phyloP scores from a whole-genome alignment of 208 protist species.

The Crithidia thermophila region DNA sequence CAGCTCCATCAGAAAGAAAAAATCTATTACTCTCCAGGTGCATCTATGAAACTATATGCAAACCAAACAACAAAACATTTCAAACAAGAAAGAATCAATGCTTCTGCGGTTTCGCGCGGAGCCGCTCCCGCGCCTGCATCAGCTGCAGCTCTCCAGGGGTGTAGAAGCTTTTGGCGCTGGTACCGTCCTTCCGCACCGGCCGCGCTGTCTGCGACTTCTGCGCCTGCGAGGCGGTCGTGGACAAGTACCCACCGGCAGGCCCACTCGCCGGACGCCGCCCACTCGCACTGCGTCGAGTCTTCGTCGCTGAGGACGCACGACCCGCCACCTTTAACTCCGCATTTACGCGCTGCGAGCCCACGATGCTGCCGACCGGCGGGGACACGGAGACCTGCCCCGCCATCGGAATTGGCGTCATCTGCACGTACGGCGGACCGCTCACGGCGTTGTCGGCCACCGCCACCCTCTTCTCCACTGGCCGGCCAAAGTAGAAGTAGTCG shows the following conservation, averaged over 20 bases:
- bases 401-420: background rate
- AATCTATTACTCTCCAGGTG: too few species aligned
- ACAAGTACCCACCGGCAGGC: conserved; percentile 10
- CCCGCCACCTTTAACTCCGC: conserved; percentile 17
- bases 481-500: conserved; percentile 90
- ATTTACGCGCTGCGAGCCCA: conserved; percentile 38
- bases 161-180: conserved; percentile 22
- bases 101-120: conserved; percentile 31
- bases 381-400: conserved; percentile 25
- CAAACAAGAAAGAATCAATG: background rate
- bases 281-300: background rate
- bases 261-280: conserved; percentile 1
- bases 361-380: conserved; percentile 50
- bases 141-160: conserved; percentile 79
- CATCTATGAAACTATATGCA: background rate
- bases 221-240: conserved; percentile 26
- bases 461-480: conserved; percentile 7
- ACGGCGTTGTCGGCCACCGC: background rate
- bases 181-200: conserved; percentile 15
- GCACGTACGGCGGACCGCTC: conserved; percentile 15
- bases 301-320: background rate
- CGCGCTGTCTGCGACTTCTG: conserved; percentile 22
- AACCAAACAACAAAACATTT: background rate
- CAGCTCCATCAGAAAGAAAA: too few species aligned
- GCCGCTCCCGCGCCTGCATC: conserved; percentile 56